phyloP scores from a whole-genome alignment of 2,329 filamentous ascomycete genomes.

The Daldinia sp. region DNA sequence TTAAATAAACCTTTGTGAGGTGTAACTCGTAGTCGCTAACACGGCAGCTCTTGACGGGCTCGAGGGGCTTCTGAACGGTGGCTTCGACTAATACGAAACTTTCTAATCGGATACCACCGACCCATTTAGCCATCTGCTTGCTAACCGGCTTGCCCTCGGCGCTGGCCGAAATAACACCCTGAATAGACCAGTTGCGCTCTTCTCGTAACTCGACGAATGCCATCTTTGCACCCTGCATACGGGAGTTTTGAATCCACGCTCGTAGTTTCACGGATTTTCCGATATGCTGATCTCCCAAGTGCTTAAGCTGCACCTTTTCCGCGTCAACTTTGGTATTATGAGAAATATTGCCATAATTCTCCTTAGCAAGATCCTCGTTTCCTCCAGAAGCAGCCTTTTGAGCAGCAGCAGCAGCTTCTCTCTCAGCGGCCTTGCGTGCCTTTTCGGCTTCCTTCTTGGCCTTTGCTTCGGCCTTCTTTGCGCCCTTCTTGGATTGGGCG shows the following conservation, averaged over 20 bases:
- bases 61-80: slow-evolving; percentile 79
- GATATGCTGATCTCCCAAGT: slow-evolving; percentile 69
- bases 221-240: slow-evolving; percentile 90
- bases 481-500: slow-evolving; percentile 73
- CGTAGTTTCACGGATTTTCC: slow-evolving; percentile 79
- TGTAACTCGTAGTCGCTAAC: slow-evolving; percentile 86
- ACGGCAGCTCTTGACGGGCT: slow-evolving; percentile 87
- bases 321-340: slow-evolving; percentile 65
- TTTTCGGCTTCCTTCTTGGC: slow-evolving; percentile 89
- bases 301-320: slow-evolving; percentile 66
- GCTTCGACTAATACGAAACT: slow-evolving; percentile 85
- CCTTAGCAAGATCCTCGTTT: slow-evolving; percentile 71
- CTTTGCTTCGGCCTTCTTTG: slow-evolving; percentile 86
- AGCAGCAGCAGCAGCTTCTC: slow-evolving; percentile 75
- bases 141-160: slow-evolving; percentile 70
- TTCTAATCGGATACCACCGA: slow-evolving; percentile 76
- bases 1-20: slow-evolving; percentile 82
- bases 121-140: slow-evolving; percentile 95
- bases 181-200: slow-evolving; percentile 78
- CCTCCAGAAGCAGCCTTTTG: slow-evolving; percentile 71
- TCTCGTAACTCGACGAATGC: slow-evolving; percentile 87
- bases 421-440: slow-evolving; percentile 74
- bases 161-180: slow-evolving; percentile 77
- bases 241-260: slow-evolving; percentile 85
- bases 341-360: slow-evolving; percentile 80